Base-by-base conservation (phyloP, 1,284 basidiomycete genomes). In the Pseudomicrostroma phylloplanum region DNA sequence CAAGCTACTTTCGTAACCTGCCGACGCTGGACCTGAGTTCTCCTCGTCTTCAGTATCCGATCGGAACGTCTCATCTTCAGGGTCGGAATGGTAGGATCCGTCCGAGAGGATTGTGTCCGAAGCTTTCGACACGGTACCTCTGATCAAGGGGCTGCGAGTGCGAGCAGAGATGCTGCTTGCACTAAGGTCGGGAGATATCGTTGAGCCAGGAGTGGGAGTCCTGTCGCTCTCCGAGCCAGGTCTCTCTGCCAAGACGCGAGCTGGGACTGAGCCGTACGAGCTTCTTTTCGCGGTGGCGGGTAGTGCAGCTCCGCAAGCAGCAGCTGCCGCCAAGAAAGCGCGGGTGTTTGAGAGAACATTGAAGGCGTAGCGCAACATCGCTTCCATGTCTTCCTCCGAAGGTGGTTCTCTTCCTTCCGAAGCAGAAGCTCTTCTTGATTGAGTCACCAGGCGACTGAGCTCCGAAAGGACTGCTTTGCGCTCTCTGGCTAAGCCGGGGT, bases 391-490 rank as follows among this genome's bases (percentile, higher is more conserved):
- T 58, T 72, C 69, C 21, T 65, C 57, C 56, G 65, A 70, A 55
- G 67, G 69, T 15, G 7, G 4, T 17, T 19, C 51, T 23, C 26
- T 25, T 13, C 13, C 51, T 15, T 19, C 51, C 21, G 26, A 19
- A 15, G 68, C 70, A 0, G 70, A 89, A 0, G 89, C 88, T 65
- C 84, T 86, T 72, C 89, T 88, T 8, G 92, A 87, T 73, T 92
- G 88, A 0, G 87, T 85, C 7, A 96, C 93, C 46, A 98, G 84
- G 17, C 86, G 84, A 6, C 90, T 90, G 39, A 98, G 84, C 62
- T 89, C 86, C 0, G 88, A 86, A 36, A 97, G 82, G 59, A 98
- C 88, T 51, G 86, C 84, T 74, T 91, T 90, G 57, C 93, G 86
- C 75, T 91, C 88, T 61, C 86, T 84, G 1, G 86, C 86, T 25